These are phyloP conservation scores for Metschnikowia cubensis DNA, from an alignment of 805 yeast genomes.

Conservation along the genomic window DNA sequence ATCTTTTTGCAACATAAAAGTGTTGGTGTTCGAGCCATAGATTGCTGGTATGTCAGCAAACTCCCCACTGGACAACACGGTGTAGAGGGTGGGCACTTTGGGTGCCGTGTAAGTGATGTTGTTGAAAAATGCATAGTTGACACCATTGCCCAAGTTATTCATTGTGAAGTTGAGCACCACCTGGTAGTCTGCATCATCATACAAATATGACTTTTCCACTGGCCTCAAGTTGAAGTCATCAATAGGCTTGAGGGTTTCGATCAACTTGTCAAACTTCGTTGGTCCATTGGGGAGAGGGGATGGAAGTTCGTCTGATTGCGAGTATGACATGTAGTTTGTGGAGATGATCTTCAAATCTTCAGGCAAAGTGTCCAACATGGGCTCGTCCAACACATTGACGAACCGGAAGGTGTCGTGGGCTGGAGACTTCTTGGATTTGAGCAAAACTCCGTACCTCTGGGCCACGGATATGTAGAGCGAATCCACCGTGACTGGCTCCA, in stretches of 20 bases:
- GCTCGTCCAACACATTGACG: constrained; percentile 57
- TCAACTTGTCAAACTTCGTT: constrained; percentile 38
- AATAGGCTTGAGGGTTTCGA: constrained; percentile 22
- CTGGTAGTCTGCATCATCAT: constrained; percentile 58
- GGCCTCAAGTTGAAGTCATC: constrained; percentile 84
- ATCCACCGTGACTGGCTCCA: constrained; percentile 53
- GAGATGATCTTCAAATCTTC: constrained; percentile 50
- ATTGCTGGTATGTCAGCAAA: constrained; percentile 53
- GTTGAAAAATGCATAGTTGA: constrained; percentile 74
- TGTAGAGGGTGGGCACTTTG: constrained; percentile 63
- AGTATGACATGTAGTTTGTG: constrained; percentile 54
- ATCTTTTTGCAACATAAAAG: constrained; percentile 53
- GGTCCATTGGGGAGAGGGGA: constrained; percentile 20
- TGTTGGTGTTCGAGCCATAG: constrained; percentile 69
- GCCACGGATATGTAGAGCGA: constrained; percentile 69
- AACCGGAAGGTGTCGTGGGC: constrained; percentile 39
- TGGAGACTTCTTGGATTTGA: constrained; percentile 54
- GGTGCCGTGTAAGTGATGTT: constrained; percentile 62
- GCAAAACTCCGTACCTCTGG: constrained; percentile 71
- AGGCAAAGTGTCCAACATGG: constrained; percentile 71
- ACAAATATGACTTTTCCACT: constrained; percentile 43
- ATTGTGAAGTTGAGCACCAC: constrained; percentile 57
- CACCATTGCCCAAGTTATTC: constrained; percentile 70
- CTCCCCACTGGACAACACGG: constrained; percentile 60
- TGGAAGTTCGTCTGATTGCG: constrained; percentile 24